Conservation (phyloP, 352 stramenopile genomes). For the Globisporangium polare region DNA sequence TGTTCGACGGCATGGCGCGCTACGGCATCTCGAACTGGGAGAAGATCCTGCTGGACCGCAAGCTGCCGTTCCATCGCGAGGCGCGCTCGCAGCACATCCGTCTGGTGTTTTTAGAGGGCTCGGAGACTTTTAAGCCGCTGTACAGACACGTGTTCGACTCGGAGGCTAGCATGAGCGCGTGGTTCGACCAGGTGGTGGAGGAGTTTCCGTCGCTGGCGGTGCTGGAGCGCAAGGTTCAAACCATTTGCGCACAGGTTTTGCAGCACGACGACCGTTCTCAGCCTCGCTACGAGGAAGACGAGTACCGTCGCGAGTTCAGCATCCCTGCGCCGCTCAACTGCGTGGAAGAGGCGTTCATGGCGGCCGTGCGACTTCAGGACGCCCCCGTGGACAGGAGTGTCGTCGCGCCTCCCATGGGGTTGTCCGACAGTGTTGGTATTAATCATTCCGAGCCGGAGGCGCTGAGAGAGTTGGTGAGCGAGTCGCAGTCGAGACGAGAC, state of each 20-base stretch:
- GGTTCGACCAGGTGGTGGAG: constrained; percentile 59
- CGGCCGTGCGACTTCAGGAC: constrained; percentile 32
- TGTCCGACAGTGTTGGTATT: background rate
- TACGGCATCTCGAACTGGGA: constrained; percentile 75
- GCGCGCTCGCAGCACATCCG: constrained; percentile 71
- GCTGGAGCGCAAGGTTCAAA: constrained; percentile 71
- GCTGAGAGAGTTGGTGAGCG: constrained; percentile 23
- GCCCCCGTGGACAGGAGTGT: constrained; percentile 22
- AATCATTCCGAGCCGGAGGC: constrained; percentile 9
- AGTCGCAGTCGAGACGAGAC: constrained; percentile 36
- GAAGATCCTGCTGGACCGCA: constrained; percentile 60
- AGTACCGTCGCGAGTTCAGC: constrained; percentile 63
- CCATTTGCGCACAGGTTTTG: constrained; percentile 45
- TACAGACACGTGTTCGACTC: constrained; percentile 66
- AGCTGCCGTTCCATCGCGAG: constrained; percentile 68
- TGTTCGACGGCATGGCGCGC: constrained; percentile 79
- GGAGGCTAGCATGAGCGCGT: constrained; percentile 36
- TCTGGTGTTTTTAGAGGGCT: constrained; percentile 66
- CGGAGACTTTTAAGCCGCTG: constrained; percentile 40
- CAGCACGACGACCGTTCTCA: background rate
- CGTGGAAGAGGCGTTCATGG: constrained; percentile 42
- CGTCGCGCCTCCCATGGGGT: constrained; percentile 11
- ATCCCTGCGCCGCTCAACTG: constrained; percentile 55
- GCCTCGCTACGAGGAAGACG: constrained; percentile 43
- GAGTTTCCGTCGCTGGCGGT: constrained; percentile 73